Base-by-base conservation (phyloP, 2,329 filamentous ascomycete genomes). In the Xylaria hypoxylon region DNA sequence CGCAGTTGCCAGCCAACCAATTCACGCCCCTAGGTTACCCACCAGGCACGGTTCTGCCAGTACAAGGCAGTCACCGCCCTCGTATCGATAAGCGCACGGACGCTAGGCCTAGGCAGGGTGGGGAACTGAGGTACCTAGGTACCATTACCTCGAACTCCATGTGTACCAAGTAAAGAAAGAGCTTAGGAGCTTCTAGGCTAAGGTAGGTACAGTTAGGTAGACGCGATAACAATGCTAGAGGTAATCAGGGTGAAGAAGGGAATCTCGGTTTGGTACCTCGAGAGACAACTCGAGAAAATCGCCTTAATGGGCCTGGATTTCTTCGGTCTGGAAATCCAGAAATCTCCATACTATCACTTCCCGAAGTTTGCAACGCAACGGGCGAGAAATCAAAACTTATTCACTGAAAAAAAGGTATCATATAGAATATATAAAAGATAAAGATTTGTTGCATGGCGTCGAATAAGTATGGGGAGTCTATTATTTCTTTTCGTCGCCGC, bases 401-500 rank as follows among this genome's bases (percentile, higher is more conserved):
- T 67, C 59, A 64, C 64, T 31, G 19, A 57, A 42, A 22, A 38
- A 22, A 45, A 13, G 13, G 50, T 51, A 22, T 19, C 13, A 13
- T 42, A 17, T 50, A 62, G 17, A 42, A 48, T 24, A 50, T 19
- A 24, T 19, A 53, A 35, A 24, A 26, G 15, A 33, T 6, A 38
- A 28, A 59, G 13, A 28, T n/a, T 40, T 48, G 40, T 48, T 35
- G 53, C 50, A 62, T 28, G 28, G 24, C 5, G 45, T 63, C 44
- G 62, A 53, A 64, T 13, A 60, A 60, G 28, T 61, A 68, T 31
- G 10, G 52, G 47, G 66, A 40, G 53, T 70, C 66, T 75, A 81
- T 80, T 82, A 86, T 78, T 87, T 86, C 71, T 83, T 81, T 11
- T 81, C 82, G 33, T 84, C 82, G 11, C 80, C 80, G 56, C 82